phyloP scores from a whole-genome alignment of 2,329 filamentous ascomycete genomes.

The Stemphylium vesicarium region DNA sequence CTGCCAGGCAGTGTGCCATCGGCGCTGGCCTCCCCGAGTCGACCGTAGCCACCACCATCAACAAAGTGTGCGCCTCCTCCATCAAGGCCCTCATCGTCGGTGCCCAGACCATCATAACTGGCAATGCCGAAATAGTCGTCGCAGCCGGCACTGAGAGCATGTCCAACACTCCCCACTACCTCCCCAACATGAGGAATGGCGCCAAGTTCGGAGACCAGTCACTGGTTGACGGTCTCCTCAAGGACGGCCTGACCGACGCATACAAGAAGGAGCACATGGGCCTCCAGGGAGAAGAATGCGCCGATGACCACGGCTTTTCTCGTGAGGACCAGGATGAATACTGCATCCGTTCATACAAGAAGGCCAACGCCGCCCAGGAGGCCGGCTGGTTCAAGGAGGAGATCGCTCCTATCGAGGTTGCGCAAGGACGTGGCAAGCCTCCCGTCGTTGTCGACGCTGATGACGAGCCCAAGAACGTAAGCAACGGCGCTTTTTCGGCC shows the following conservation, averaged over 20 bases:
- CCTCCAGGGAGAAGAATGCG: conserved; percentile 88
- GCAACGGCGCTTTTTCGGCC: conserved; percentile 25
- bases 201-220: conserved; percentile 93
- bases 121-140: conserved; percentile 89
- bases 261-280: conserved; percentile 99
- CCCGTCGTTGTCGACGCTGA: conserved; percentile 79
- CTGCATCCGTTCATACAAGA: conserved; percentile 93
- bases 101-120: conserved; percentile 96
- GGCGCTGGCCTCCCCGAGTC: conserved; percentile 81
- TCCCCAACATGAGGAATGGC: conserved; percentile 82
- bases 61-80: conserved; percentile 98
- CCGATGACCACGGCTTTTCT: conserved; percentile 78
- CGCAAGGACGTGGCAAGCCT: conserved; percentile 89
- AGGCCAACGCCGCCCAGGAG: conserved; percentile 84
- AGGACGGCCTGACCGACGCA: conserved; percentile 92
- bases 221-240: conserved; percentile 88
- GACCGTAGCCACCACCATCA: conserved; percentile 88
- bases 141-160: conserved; percentile 97
- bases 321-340: conserved; percentile 93
- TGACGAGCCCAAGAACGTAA: conserved; percentile 91
- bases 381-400: conserved; percentile 81
- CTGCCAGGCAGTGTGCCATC: conserved; percentile 91
- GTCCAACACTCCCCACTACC: conserved; percentile 97
- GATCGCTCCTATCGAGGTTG: conserved; percentile 88
- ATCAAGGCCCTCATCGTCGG: conserved; percentile 94